These are phyloP conservation scores for Termitomyces titanicus DNA, from an alignment of 768 basidiomycete species.

Conservation along the genomic window DNA sequence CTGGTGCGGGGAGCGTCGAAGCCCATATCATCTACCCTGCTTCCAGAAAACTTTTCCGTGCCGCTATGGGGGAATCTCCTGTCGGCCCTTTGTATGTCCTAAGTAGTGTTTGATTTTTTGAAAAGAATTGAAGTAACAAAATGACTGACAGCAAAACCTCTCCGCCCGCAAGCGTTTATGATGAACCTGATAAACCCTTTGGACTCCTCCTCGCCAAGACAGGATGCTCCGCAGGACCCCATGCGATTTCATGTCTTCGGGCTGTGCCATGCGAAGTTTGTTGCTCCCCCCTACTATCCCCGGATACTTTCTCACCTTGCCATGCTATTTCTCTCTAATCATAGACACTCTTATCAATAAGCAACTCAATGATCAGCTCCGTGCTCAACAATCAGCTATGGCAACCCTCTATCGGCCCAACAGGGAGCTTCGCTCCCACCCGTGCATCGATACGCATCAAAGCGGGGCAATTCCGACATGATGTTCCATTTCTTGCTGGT, in stretches of 20 bases:
- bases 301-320: background rate
- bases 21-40: constrained; percentile 44
- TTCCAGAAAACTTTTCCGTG: constrained; percentile 38
- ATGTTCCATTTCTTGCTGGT: constrained; percentile 50
- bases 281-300: background rate
- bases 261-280: constrained; percentile 40
- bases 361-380: constrained; percentile 39
- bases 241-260: constrained; percentile 42
- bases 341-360: constrained; percentile 48
- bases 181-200: constrained; percentile 50
- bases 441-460: constrained; percentile 42
- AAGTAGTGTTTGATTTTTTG: background rate
- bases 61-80: constrained; percentile 49
- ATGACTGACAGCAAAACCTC: constrained; percentile 43
- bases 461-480: constrained; percentile 45
- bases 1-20: constrained; percentile 48
- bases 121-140: background rate
- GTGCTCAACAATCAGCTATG: constrained; percentile 53
- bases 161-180: constrained; percentile 40
- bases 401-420: constrained; percentile 52
- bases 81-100: constrained; percentile 49
- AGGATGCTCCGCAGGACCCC: constrained; percentile 37
- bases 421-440: constrained; percentile 44
- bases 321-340: no score
- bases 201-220: constrained; percentile 40